Evolutionary conservation across 2,329 filamentous ascomycete genomes (phyloP).

Genomic region (Calonectria fujianensis): DNA sequence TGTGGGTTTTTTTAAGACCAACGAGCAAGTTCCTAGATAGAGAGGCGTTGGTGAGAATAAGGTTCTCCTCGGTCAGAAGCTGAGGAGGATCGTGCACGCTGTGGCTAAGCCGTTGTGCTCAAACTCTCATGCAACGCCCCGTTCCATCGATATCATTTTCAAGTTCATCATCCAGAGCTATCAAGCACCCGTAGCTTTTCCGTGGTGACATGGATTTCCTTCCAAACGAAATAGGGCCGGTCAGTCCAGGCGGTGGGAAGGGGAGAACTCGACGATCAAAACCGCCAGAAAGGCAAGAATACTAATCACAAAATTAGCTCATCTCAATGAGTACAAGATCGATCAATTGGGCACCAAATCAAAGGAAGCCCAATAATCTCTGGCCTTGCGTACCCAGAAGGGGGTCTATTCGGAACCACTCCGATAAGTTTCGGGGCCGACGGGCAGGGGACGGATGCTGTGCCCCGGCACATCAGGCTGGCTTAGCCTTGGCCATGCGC

Average conservation of each 20-base stretch:
- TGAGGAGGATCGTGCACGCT: slow-evolving; percentile 19
- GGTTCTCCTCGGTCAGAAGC: slow-evolving; percentile 11
- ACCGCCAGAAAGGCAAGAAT: not conserved
- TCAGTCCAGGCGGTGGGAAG: not conserved
- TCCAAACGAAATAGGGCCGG: not conserved
- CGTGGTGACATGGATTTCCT: not conserved
- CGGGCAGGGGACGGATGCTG: slow-evolving; percentile 5
- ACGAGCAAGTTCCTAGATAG: slow-evolving; percentile 12
- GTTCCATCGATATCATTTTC: not conserved
- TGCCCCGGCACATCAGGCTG: slow-evolving; percentile 29
- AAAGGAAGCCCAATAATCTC: slow-evolving; percentile 1
- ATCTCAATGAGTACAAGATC: not conserved
- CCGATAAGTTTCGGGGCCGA: slow-evolving; percentile 38
- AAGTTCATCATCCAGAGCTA: not conserved
- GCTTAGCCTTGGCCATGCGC: slow-evolving; percentile 3
- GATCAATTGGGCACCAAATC: slow-evolving; percentile 6
- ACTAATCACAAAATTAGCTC: slow-evolving; percentile 3
- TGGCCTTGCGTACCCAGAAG: not conserved
- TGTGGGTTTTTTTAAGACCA: not conserved
- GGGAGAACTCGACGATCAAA: not conserved
- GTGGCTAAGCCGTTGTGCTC: slow-evolving; percentile 6
- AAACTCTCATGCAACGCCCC: slow-evolving; percentile 29
- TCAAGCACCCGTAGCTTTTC: not conserved
- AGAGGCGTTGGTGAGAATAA: slow-evolving; percentile 19
- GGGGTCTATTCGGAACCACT: not conserved